Evolutionary conservation across 768 basidiomycete species (phyloP).

Genomic region (Trichaptum fuscoviolaceum): DNA sequence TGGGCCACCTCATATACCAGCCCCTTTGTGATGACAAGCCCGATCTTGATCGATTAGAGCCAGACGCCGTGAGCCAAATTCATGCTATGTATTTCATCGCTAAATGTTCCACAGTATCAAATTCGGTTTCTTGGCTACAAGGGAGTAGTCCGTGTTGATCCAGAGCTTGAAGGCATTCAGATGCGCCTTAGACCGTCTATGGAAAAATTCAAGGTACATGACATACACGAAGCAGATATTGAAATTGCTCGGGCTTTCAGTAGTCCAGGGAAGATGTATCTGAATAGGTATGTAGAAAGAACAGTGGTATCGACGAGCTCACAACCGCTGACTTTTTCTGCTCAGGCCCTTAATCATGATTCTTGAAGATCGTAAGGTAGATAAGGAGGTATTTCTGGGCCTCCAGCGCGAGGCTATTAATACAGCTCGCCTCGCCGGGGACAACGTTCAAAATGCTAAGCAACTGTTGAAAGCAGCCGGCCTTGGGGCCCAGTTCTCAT

Average conservation of each 20-base stretch:
- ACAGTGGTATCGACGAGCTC: not conserved
- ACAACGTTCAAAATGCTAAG: constrained; percentile 32
- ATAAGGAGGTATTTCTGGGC: constrained; percentile 47
- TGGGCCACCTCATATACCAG: constrained; percentile 57
- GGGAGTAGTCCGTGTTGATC: constrained; percentile 71
- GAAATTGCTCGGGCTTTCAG: constrained; percentile 69
- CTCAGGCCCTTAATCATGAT: constrained; percentile 69
- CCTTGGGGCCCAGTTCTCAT: constrained; percentile 40
- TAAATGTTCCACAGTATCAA: constrained; percentile 45
- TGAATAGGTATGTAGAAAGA: constrained; percentile 54
- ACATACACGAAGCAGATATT: constrained; percentile 45
- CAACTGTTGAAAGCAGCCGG: constrained; percentile 44
- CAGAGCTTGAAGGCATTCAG: constrained; percentile 39
- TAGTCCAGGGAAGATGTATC: constrained; percentile 53
- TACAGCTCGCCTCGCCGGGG: constrained; percentile 52
- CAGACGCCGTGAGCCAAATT: constrained; percentile 50
- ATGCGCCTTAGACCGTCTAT: constrained; percentile 72
- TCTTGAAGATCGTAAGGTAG: constrained; percentile 70
- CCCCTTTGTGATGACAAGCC: constrained; percentile 42
- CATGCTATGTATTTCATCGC: not conserved
- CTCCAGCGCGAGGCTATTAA: constrained; percentile 59
- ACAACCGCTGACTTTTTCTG: not conserved
- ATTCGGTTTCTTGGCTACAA: constrained; percentile 83
- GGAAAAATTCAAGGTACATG: constrained; percentile 64
- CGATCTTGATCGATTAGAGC: constrained; percentile 34